A percentile compares a stretch with the other conserved stretches of the same genome.
Conservation (phyloP, 2,329 filamentous ascomycete genomes). For the Tothia fuscella region DNA sequence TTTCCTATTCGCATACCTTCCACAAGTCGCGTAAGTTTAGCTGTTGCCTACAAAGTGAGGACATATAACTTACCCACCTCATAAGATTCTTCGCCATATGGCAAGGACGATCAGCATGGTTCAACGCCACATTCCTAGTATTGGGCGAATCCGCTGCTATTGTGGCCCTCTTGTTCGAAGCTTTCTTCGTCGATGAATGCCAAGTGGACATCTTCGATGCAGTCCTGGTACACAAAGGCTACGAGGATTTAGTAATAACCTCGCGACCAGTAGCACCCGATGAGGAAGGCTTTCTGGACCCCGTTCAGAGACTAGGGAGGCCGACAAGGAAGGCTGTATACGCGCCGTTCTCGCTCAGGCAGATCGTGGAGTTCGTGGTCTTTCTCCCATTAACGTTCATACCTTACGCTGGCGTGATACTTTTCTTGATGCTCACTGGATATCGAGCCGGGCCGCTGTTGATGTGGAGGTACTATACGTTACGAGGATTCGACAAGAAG, state of each 20-base stretch:
- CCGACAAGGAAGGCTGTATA: constrained; percentile 67
- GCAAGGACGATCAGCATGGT: constrained; percentile 74
- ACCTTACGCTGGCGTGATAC: constrained; percentile 66
- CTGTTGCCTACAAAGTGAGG: too few relatives aligned
- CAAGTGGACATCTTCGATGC: constrained; percentile 76
- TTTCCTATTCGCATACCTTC: constrained; percentile 79
- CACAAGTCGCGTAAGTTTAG: constrained; percentile 77
- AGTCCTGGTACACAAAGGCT: constrained; percentile 20
- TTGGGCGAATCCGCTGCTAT: constrained; percentile 54
- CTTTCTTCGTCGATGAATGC: constrained; percentile 53
- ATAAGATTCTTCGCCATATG: constrained; percentile 87
- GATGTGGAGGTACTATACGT: constrained; percentile 81
- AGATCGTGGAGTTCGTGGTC: constrained; percentile 70
- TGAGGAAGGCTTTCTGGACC: constrained; percentile 36
- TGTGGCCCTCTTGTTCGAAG: constrained; percentile 44
- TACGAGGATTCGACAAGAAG: constrained; percentile 62
- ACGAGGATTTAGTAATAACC: constrained; percentile 39
- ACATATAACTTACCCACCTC: too few relatives aligned
- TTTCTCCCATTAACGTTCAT: constrained; percentile 68
- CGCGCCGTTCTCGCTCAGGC: constrained; percentile 79
- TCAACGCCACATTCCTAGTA: constrained; percentile 77
- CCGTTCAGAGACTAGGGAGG: constrained; percentile 71
- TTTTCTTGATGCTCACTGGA: constrained; percentile 81
- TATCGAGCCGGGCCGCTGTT: constrained; percentile 78
- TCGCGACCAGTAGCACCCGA: constrained; percentile 54